Evolutionary conservation across 164 flowering plant genomes (phyloP), one percentile per base, ranked within the genome.

Genomic region (Magnolia officinalis): DNA sequence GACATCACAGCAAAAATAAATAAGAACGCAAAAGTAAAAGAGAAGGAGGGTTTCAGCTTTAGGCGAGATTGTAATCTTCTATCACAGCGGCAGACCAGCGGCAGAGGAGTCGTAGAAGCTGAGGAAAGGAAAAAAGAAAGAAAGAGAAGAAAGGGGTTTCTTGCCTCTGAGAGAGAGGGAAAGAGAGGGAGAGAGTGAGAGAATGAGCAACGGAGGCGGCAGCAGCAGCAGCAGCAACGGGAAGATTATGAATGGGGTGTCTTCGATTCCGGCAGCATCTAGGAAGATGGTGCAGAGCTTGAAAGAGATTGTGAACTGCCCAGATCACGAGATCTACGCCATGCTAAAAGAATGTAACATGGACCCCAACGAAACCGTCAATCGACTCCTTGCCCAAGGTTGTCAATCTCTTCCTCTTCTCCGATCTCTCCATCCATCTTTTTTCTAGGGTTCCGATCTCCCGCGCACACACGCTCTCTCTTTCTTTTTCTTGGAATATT

Each of bases 351-450:
- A 84, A 75, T 96, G 98, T 79, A 89, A 94, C 76, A 94, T 96
- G 98, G 98, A 96, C 92, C 98, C 98, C 76, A 85, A 94, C 79
- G 99, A 94, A 52, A 84, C 99, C 79, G 92, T 92, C 24, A 85
- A 85, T 75, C 88, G 96, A 68, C 92, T 96, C 63, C 93, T 94
- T 71, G 63, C 94, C 20, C 97, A 89, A 90, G 99, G 99, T 96
- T 61, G 9, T 21, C 13, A 10, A 21, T 20, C n/a, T 66, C 29
- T 23, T 11, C 61, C 61, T 11, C 19, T 20, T 64, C 29, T 66
- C 11, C 16, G 13, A 14, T 7, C 45, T 66, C 72, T 19, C 16
- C 19, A 20, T 49, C 50, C 5, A 4, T 63, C 59, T 37, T 8
- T 69, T 29, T n/a, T 29, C 11, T 66, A 66, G 69, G 69, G 31